These are phyloP conservation scores for Conticribra guillardii DNA, from an alignment of 108 stramenopile species.

Conservation along the genomic window DNA sequence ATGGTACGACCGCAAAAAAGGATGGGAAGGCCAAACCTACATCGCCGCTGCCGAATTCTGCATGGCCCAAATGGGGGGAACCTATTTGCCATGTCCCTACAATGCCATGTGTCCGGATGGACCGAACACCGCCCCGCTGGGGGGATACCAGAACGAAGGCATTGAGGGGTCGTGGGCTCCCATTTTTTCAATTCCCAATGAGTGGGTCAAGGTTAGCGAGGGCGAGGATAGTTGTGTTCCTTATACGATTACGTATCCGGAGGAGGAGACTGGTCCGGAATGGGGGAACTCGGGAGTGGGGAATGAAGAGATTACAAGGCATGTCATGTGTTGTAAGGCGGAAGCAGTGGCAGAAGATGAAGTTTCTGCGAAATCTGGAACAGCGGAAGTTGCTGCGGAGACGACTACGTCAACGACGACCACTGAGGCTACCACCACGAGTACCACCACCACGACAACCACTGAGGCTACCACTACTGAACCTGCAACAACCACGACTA, in stretches of 20 bases:
- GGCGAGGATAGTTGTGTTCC: neutral
- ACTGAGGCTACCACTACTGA: neutral
- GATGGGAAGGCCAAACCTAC: slow-evolving; percentile 26
- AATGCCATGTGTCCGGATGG: slow-evolving; percentile 12
- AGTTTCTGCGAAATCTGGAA: no score
- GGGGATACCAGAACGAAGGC: neutral
- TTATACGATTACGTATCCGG: neutral
- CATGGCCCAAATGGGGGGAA: neutral
- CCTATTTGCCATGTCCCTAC: slow-evolving; percentile 11
- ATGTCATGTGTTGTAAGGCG: slow-evolving; percentile 26
- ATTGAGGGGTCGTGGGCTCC: neutral
- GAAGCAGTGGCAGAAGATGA: neutral
- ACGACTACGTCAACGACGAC: neutral
- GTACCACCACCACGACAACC: neutral
- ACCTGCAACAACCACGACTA: neutral
- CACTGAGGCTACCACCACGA: neutral
- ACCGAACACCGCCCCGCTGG: neutral
- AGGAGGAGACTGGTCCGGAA: neutral
- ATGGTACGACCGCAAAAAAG: slow-evolving; percentile 9
- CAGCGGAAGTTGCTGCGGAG: no score
- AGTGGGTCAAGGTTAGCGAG: slow-evolving; percentile 3
- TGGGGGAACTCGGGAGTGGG: slow-evolving; percentile 12
- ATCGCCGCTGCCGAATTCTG: slow-evolving; percentile 14
- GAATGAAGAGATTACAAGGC: neutral
- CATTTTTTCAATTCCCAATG: neutral